Conservation (phyloP, 2,329 filamentous ascomycete genomes). For the Paraconiothyrium brasiliense region DNA sequence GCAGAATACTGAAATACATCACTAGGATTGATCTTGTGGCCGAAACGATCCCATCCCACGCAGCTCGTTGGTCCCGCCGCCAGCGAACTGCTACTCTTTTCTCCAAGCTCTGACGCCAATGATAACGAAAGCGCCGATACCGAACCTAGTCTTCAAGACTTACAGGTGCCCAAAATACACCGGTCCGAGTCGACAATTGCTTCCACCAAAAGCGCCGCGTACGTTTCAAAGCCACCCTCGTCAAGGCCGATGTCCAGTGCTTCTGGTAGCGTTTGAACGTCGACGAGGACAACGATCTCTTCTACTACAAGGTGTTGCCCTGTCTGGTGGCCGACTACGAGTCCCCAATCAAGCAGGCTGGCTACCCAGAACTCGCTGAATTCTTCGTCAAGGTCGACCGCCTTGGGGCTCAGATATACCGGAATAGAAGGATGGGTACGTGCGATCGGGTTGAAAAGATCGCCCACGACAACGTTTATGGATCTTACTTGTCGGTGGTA, state of each 20-base stretch:
- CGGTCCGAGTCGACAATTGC: too few relatives aligned
- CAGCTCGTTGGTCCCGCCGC: too few relatives aligned
- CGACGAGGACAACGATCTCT: neutral
- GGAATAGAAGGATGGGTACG: neutral
- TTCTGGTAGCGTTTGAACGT: neutral
- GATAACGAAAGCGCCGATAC: too few relatives aligned
- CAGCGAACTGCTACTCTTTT: too few relatives aligned
- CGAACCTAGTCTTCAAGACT: too few relatives aligned
- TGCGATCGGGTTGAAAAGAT: neutral
- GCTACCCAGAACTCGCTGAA: neutral
- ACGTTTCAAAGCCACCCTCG: neutral
- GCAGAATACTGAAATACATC: neutral
- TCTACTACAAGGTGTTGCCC: neutral
- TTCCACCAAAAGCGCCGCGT: too few relatives aligned
- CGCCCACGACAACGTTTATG: too few relatives aligned
- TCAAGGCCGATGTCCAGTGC: neutral
- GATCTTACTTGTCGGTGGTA: too few relatives aligned
- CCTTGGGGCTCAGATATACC: neutral
- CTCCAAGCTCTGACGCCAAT: too few relatives aligned
- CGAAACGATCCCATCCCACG: neutral
- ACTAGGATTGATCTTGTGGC: neutral
- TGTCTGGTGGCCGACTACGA: neutral
- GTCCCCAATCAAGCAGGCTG: neutral
- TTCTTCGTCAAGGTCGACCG: slow-evolving; percentile 8
- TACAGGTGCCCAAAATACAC: too few relatives aligned